phyloP scores from a whole-genome alignment of 2,329 filamentous ascomycete genomes.

The Fusarium tanahbumbuense region DNA sequence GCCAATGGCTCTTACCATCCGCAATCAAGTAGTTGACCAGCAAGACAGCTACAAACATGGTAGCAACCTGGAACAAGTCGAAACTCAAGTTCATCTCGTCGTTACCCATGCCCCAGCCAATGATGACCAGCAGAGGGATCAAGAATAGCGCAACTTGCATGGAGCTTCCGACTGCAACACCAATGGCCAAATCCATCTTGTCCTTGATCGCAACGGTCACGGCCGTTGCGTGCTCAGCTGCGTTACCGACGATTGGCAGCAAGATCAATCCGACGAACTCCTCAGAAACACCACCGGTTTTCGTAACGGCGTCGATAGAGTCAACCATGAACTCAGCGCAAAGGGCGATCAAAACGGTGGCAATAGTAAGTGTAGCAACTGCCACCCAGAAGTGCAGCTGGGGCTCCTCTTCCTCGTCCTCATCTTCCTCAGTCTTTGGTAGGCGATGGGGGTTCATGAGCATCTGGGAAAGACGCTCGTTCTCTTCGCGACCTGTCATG shows the following conservation, averaged over 20 bases:
- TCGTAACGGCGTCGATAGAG: conserved; percentile 76
- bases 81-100: conserved; percentile 86
- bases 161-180: conserved; percentile 81
- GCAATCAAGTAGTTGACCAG: conserved; percentile 88
- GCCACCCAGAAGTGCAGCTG: conserved; percentile 79
- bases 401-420: conserved; percentile 76
- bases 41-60: conserved; percentile 84
- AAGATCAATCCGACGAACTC: conserved; percentile 85
- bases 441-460: conserved; percentile 55
- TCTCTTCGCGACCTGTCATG: conserved; percentile 51
- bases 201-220: conserved; percentile 85
- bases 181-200: conserved; percentile 87
- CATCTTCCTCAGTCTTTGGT: conserved; percentile 61
- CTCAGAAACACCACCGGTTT: conserved; percentile 69
- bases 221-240: conserved; percentile 83
- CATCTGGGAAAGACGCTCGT: conserved; percentile 59
- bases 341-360: conserved; percentile 82
- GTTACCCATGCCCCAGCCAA: conserved; percentile 79
- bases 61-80: conserved; percentile 88
- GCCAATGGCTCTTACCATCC: conserved; percentile 85
- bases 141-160: conserved; percentile 86
- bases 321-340: conserved; percentile 84
- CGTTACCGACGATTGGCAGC: conserved; percentile 85
- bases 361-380: conserved; percentile 74
- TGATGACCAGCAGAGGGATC: conserved; percentile 79